Evolutionary conservation across 306 rosid species (phyloP), one percentile per base, ranked within the genome.

Genomic region (Quercus glauca): DNA sequence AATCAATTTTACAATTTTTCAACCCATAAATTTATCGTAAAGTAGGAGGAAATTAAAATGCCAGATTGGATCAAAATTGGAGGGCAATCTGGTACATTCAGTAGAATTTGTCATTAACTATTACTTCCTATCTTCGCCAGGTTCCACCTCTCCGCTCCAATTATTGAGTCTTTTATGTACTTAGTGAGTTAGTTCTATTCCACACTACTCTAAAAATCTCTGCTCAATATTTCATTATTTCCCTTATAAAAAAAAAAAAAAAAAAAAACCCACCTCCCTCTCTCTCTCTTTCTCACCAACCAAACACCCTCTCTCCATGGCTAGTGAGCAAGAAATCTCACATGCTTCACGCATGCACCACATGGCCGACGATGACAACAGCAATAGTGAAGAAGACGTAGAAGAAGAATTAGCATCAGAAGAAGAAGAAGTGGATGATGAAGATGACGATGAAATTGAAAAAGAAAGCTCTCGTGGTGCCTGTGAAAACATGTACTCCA

Each of bases 251-350:
- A n/a, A n/a, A n/a, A n/a, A 35, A 6, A 4, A 59, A 28, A 26
- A 26, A 26, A 28, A 3, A 35, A 37, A 37, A 7, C 0, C 45
- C 45, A 41, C 45, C 11, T 41, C 45, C 45, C 45, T 7, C 45
- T 7, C 49, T 15, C 80, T 28, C 15, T 5, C 68, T 55, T 28
- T 31, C 26, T 33, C 60, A 49, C 17, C 53, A 49, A 49, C 53
- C 53, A 49, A 49, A 49, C 53, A 49, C 17, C 53, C 17, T 59
- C 11, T 57, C 78, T 26, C 86, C 81, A 92, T 90, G 97, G 86
- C 91, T 57, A 76, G 76, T 31, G 75, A 73, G 13, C 82, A 73
- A 70, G 85, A 83, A 17, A 83, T 45, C 73, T 86, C 92, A 58
- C 84, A 59, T 64, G 69, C 75, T 43, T 78, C 89, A 25, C 82